A percentile compares a stretch with the other conserved stretches of the same genome.
These are phyloP conservation scores for Akanthomyces lecanii DNA, from an alignment of 2,329 filamentous ascomycete species.

Conservation along the genomic window DNA sequence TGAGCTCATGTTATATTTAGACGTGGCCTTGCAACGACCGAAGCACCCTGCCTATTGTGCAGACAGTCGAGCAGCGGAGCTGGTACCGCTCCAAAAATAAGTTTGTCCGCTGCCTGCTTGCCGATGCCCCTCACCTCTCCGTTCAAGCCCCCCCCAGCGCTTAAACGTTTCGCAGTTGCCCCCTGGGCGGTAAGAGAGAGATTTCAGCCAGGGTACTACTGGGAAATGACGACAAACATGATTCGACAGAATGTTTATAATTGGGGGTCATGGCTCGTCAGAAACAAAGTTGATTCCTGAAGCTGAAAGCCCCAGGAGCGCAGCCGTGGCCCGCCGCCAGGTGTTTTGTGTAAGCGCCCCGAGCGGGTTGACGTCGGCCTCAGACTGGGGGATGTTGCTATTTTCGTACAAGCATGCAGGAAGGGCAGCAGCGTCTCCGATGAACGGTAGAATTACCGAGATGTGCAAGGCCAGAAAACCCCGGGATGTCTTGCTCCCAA, in stretches of 20 bases:
- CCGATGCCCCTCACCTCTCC: background rate
- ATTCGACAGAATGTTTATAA: background rate
- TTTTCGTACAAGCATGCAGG: background rate
- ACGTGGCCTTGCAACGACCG: background rate
- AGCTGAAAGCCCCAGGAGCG: background rate
- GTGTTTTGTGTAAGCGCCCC: background rate
- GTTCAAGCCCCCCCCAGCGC: conserved; percentile 5
- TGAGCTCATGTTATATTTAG: background rate
- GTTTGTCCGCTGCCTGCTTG: background rate
- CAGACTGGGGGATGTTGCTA: background rate
- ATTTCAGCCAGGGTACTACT: background rate
- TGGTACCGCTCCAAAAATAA: conserved; percentile 11
- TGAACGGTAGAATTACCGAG: background rate
- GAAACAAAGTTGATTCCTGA: background rate
- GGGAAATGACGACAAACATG: background rate
- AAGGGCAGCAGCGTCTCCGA: background rate
- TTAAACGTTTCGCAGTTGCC: conserved; percentile 1
- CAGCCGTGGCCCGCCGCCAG: background rate
- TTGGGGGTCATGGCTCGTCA: background rate
- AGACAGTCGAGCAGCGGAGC: background rate
- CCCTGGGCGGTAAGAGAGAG: conserved; percentile 1
- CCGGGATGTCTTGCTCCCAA: background rate
- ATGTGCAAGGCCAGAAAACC: background rate
- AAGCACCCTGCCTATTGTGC: background rate
- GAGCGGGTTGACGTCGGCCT: background rate